Evolutionary conservation across 192 early-diverging fungal species (phyloP).

Genomic region (Umbelopsis sp.): DNA sequence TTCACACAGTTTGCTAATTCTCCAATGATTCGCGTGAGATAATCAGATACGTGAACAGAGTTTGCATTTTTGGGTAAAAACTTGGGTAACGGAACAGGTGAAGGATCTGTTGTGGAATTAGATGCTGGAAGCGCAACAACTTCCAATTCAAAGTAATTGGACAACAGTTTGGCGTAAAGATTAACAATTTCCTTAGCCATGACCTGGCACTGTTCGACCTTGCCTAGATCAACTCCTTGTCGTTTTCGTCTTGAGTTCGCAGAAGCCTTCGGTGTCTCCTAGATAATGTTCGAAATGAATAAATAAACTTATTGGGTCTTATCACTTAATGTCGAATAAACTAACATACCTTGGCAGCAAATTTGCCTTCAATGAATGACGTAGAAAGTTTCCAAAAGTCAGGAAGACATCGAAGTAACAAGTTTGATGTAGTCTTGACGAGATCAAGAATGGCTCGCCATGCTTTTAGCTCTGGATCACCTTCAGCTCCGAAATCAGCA

Average conservation of each 20-base stretch:
- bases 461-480: conserved; percentile 64
- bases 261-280: conserved; percentile 6
- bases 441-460: conserved; percentile 73
- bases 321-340: neutral
- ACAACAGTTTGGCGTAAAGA: conserved; percentile 59
- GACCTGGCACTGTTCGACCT: conserved; percentile 63
- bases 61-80: conserved; percentile 56
- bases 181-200: conserved; percentile 69
- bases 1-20: conserved; percentile 77
- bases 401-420: conserved; percentile 73
- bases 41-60: conserved; percentile 69
- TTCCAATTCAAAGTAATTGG: conserved; percentile 47
- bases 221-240: conserved; percentile 56
- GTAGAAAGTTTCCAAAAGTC: conserved; percentile 93
- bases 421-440: conserved; percentile 77
- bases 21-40: conserved; percentile 73
- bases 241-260: conserved; percentile 34
- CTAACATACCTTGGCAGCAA: conserved; percentile 49
- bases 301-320: neutral
- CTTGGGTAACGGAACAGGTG: neutral
- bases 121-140: neutral
- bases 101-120: neutral
- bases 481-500: conserved; percentile 44
- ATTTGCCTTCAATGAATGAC: conserved; percentile 86
- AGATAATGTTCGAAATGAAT: too few species aligned